Conservation (phyloP, 768 basidiomycete species). For the Hygrocybe punicea region DNA sequence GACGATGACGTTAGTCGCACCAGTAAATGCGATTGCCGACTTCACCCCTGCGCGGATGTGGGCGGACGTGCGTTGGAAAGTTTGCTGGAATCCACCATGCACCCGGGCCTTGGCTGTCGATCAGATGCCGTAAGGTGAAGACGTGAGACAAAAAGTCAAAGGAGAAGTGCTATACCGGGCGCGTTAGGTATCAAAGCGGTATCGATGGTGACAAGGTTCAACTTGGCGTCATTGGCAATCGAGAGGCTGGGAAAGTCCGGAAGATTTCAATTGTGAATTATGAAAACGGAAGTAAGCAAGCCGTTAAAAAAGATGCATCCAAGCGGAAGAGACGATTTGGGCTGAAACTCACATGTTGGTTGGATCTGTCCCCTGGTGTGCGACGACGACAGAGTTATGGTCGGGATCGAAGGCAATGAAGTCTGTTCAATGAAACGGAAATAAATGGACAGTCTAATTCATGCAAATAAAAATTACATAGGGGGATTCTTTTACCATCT, state of each 20-base stretch:
- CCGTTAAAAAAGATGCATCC: neutral
- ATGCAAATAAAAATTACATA: constrained; percentile 21
- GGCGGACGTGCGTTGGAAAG: constrained; percentile 40
- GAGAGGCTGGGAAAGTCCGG: constrained; percentile 33
- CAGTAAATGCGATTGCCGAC: constrained; percentile 26
- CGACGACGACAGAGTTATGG: constrained; percentile 36
- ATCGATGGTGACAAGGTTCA: constrained; percentile 29
- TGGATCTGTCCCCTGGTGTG: constrained; percentile 42
- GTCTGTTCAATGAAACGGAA: constrained; percentile 16
- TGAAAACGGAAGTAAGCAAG: too few species aligned
- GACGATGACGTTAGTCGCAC: constrained; percentile 33
- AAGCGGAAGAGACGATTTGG: neutral
- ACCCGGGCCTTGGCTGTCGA: constrained; percentile 33
- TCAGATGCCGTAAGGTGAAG: neutral
- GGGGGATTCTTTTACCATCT: constrained; percentile 30
- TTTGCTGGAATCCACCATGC: constrained; percentile 40
- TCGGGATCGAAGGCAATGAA: constrained; percentile 38
- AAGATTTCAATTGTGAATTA: neutral
- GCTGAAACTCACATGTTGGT: constrained; percentile 25
- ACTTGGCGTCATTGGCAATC: constrained; percentile 34
- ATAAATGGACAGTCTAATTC: neutral
- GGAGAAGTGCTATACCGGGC: constrained; percentile 16
- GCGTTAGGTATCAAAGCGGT: constrained; percentile 30
- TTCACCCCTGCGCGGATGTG: constrained; percentile 30
- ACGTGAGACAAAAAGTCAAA: neutral